These are phyloP conservation scores for Penicillium verhagenii DNA, from an alignment of 495 filamentous ascomycete species.

Conservation along the genomic window DNA sequence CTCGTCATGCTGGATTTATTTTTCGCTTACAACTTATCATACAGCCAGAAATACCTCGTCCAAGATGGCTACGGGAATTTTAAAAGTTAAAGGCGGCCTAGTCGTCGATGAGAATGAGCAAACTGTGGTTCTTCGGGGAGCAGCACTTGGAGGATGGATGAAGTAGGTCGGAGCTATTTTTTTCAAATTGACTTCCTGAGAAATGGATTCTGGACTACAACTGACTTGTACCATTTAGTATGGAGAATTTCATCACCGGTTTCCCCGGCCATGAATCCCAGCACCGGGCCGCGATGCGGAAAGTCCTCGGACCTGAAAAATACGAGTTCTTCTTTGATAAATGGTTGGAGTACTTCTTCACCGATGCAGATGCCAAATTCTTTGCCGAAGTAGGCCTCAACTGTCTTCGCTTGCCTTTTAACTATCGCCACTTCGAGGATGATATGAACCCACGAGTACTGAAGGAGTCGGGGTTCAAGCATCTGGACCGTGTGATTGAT, in stretches of 20 bases:
- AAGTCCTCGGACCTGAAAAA: conserved; percentile 51
- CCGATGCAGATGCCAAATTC: conserved; percentile 58
- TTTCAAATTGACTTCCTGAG: neutral
- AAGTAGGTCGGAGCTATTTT: conserved; percentile 25
- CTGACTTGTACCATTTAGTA: conserved; percentile 30
- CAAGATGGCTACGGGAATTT: conserved; percentile 36
- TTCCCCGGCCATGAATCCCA: conserved; percentile 60
- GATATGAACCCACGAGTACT: conserved; percentile 59
- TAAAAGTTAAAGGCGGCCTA: conserved; percentile 43
- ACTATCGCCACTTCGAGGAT: conserved; percentile 65
- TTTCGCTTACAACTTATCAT: no score
- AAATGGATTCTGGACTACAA: neutral
- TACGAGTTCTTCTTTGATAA: conserved; percentile 50
- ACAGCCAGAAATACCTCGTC: no score
- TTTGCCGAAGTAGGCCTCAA: conserved; percentile 58
- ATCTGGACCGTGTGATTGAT: conserved; percentile 58
- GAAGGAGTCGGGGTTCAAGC: conserved; percentile 57
- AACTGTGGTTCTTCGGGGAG: conserved; percentile 49
- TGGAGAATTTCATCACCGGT: conserved; percentile 72
- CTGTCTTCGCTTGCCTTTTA: conserved; percentile 63
- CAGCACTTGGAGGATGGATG: conserved; percentile 49
- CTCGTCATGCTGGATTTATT: neutral
- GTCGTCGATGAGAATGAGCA: conserved; percentile 49
- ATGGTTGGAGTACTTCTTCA: conserved; percentile 66
- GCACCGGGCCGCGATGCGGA: conserved; percentile 53